Percentiles rank a stretch among this genome's conserved stretches.
phyloP scores from a whole-genome alignment of 352 stramenopile species.

The Globisporangium camurandrum region DNA sequence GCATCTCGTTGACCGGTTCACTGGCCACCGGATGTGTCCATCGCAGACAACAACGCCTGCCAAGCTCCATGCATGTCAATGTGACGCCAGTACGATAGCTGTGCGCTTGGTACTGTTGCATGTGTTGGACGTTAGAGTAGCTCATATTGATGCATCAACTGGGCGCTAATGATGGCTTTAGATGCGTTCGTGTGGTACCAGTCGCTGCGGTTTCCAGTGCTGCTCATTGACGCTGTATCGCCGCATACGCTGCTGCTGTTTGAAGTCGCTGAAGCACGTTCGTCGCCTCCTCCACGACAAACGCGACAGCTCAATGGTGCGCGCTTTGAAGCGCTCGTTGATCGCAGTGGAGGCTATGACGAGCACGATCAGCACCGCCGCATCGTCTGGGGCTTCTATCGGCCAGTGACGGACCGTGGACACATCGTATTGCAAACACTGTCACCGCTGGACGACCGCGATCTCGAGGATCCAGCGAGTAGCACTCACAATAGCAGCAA shows the following conservation, averaged over 20 bases:
- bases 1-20: slow-evolving; percentile 45
- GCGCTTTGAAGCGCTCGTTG: slow-evolving; percentile 16
- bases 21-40: slow-evolving; percentile 27
- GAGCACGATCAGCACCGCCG: slow-evolving; percentile 13
- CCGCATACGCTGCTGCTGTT: slow-evolving; percentile 41
- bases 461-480: too few species aligned
- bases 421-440: slow-evolving; percentile 27
- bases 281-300: slow-evolving; percentile 9
- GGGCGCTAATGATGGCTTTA: slow-evolving; percentile 6
- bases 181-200: slow-evolving; percentile 54
- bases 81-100: slow-evolving; percentile 7
- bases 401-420: slow-evolving; percentile 36
- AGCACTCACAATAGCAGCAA: background rate
- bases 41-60: slow-evolving; percentile 17
- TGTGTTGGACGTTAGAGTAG: background rate
- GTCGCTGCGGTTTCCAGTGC: slow-evolving; percentile 21
- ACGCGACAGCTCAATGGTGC: slow-evolving; percentile 8
- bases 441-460: slow-evolving; percentile 1
- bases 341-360: background rate
- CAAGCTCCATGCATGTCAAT: slow-evolving; percentile 4
- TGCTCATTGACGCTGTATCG: slow-evolving; percentile 26
- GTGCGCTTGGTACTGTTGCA: background rate
- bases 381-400: slow-evolving; percentile 62
- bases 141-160: background rate
- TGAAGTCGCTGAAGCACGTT: slow-evolving; percentile 36